These are phyloP conservation scores for Phragmites australis DNA, from an alignment of 176 grass and related monocot species.

Conservation along the genomic window DNA sequence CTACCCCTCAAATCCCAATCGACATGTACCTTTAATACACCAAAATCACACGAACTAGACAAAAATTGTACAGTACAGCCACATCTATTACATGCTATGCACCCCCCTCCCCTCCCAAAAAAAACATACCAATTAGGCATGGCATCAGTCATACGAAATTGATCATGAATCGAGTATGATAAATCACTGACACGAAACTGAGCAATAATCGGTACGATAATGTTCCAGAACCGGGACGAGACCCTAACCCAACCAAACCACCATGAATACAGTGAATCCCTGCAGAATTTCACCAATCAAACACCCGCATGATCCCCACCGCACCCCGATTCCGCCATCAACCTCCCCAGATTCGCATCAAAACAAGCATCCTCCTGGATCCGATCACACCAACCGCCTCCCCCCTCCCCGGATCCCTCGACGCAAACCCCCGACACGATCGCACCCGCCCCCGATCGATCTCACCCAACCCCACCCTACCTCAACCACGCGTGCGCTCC, in stretches of 20 bases:
- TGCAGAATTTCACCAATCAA: background rate
- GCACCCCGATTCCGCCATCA: background rate
- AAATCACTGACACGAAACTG: background rate
- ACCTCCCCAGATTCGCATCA: background rate
- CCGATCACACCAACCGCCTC: background rate
- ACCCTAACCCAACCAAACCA: slow-evolving; percentile 3
- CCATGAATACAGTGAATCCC: background rate
- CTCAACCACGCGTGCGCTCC: no score
- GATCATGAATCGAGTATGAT: background rate
- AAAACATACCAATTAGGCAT: background rate
- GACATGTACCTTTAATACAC: background rate
- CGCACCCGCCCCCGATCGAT: background rate
- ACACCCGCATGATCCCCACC: background rate
- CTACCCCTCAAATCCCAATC: background rate
- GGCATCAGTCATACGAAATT: background rate
- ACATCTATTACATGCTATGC: background rate
- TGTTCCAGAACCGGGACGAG: background rate
- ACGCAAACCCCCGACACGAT: background rate
- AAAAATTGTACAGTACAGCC: background rate
- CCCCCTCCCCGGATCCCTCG: background rate
- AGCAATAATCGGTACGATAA: background rate
- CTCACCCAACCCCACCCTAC: background rate
- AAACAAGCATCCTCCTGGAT: background rate
- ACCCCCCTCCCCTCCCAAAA: no score
- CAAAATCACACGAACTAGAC: background rate